Evolutionary conservation across 495 filamentous ascomycete genomes (phyloP), one percentile per base, ranked within the genome.

Genomic region (Penicillium canariense): DNA sequence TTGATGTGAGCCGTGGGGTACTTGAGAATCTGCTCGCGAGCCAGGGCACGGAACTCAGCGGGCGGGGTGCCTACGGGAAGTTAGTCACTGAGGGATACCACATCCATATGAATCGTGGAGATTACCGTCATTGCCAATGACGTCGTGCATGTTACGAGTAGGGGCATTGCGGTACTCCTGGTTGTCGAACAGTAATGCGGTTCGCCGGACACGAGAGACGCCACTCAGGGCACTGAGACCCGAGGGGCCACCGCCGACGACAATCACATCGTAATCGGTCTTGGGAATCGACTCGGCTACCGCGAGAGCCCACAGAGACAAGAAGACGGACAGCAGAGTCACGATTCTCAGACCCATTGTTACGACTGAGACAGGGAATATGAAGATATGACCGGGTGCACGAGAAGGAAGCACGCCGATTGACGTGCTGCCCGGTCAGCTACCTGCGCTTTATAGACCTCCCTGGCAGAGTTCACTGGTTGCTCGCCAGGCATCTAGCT

Each of bases 131-230:
- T 77, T 81, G 5, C 79, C 80, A 31, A 83, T 72, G 5, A 83
- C 79, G 56, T 84, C 81, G 63, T 84, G 81, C 79, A 81, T 79
- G 40, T 80, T 72, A 22, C 77, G 61, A 0, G 80, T 81, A 4
- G 73, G 67, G n/a, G 50, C 73, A 61, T 84, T 84, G 51, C 81
- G 78, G 53, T 84, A 84, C 15, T 76, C 68, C 30, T 75, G 72
- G 31, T 76, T 80, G 60, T 84, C 81, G 56, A 83, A 78, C 45
- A 84, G 54, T 15, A 80, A 67, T 3, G 78, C 73, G 20, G 68
- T 77, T 5, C 81, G 69, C 5, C 75, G 72, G 10, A 83, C 81
- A 6, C 81, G 75, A 9, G 76, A 78, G 9, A 84, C 74, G 54
- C 77, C 79, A 58, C 81, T 84, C 22, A 80, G 55, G 9, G 76